Evolutionary conservation across 2,329 filamentous ascomycete species (phyloP).

Genomic region (Diaporthe sp.): DNA sequence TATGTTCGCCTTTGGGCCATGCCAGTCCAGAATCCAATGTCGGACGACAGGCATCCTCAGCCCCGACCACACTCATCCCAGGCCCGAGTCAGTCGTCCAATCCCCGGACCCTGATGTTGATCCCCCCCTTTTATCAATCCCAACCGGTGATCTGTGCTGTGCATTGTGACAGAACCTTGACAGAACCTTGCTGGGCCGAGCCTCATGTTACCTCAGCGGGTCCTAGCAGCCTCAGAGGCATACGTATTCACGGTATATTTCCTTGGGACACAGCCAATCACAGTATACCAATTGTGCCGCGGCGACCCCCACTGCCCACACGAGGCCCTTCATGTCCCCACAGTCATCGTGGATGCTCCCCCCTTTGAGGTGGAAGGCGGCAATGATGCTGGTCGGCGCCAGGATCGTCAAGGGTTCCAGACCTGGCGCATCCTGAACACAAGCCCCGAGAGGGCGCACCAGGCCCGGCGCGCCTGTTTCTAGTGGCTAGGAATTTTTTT

Average conservation of each 20-base stretch:
- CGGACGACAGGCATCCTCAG: constrained; percentile 17
- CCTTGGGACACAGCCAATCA: not conserved
- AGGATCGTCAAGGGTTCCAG: constrained; percentile 10
- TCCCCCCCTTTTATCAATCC: constrained; percentile 15
- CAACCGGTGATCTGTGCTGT: constrained; percentile 20
- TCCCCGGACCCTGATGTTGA: constrained; percentile 6
- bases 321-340: not conserved
- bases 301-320: not conserved
- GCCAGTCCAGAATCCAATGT: not conserved
- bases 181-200: not conserved
- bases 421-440: not conserved
- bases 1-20: constrained; percentile 11
- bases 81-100: constrained; percentile 18
- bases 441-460: not conserved
- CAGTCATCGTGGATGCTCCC: not conserved
- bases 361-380: constrained; percentile 2
- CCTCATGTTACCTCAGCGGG: constrained; percentile 25
- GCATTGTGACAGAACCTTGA: constrained; percentile 16
- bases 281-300: not conserved
- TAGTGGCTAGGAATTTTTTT: not conserved
- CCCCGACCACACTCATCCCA: constrained; percentile 22
- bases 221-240: constrained; percentile 3
- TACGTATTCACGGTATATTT: constrained; percentile 2
- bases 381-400: constrained; percentile 12
- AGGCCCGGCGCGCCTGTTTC: not conserved